phyloP scores from a whole-genome alignment of 768 basidiomycete genomes.

The Tephrocybe rancida region DNA sequence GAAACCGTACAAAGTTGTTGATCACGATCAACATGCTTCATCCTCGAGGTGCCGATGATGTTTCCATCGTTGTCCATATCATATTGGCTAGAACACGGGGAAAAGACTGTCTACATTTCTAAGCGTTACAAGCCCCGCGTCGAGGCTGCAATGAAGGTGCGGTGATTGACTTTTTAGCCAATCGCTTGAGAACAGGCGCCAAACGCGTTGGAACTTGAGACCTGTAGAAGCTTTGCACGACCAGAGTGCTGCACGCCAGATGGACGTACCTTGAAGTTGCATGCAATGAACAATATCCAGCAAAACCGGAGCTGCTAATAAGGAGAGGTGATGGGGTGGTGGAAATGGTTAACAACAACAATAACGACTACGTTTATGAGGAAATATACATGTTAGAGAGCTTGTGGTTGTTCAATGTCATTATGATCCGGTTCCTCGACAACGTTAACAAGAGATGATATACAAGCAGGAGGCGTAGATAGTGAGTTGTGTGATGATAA shows the following conservation, averaged over 20 bases:
- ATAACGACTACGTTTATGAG: too few relatives aligned
- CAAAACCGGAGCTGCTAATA: too few relatives aligned
- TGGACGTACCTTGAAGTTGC: neutral
- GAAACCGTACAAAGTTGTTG: neutral
- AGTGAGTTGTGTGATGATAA: slow-evolving; percentile 9
- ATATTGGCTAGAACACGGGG: slow-evolving; percentile 3
- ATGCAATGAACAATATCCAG: too few relatives aligned
- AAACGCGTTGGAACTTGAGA: neutral
- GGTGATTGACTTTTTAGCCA: neutral
- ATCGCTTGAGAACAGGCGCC: neutral
- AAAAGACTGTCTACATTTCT: neutral
- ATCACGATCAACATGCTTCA: slow-evolving; percentile 13
- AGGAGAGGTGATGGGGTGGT: too few relatives aligned
- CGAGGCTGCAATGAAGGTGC: neutral
- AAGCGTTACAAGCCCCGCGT: neutral
- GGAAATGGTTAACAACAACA: too few relatives aligned
- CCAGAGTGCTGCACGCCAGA: neutral
- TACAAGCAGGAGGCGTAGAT: slow-evolving; percentile 9
- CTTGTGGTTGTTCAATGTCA: neutral
- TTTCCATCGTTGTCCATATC: slow-evolving; percentile 10
- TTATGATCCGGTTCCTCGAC: neutral
- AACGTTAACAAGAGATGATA: slow-evolving; percentile 2
- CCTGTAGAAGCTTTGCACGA: neutral
- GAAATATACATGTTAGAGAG: too few relatives aligned
- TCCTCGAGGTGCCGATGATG: slow-evolving; percentile 14